Evolutionary conservation across 2,329 filamentous ascomycete species (phyloP).

Genomic region (Colletotrichum ledebouriae): DNA sequence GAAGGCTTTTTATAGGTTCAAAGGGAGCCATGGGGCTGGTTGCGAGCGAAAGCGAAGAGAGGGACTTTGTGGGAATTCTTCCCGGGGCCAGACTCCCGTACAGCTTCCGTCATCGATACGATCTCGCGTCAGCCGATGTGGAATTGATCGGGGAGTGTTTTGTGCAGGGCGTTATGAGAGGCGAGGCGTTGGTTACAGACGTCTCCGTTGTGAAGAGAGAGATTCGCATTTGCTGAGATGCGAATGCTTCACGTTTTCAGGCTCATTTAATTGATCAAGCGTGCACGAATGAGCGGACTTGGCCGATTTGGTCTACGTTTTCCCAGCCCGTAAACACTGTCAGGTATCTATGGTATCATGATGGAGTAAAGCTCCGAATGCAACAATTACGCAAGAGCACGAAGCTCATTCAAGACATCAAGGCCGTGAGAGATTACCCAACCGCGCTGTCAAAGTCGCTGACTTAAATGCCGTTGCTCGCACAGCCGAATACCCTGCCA

Average conservation of each 20-base stretch:
- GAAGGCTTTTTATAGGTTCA: conserved; percentile 4
- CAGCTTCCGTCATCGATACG: conserved; percentile 10
- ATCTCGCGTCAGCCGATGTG: background rate
- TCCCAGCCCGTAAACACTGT: background rate
- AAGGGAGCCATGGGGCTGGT: conserved; percentile 16
- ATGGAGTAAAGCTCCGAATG: background rate
- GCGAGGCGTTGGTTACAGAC: background rate
- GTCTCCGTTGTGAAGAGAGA: background rate
- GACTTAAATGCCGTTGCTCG: conserved; percentile 66
- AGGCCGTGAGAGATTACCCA: background rate
- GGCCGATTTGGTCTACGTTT: background rate
- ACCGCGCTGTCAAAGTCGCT: background rate
- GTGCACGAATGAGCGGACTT: background rate
- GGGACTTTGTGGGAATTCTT: background rate
- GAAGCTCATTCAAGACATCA: background rate
- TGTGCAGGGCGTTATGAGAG: conserved; percentile 13
- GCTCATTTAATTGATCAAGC: background rate
- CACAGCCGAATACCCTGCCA: conserved; percentile 81
- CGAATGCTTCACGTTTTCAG: too few relatives aligned
- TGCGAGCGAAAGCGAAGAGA: conserved; percentile 1
- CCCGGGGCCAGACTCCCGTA: conserved; percentile 15
- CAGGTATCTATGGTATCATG: conserved; percentile 20
- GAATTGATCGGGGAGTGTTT: conserved; percentile 13
- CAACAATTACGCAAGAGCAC: conserved; percentile 2
- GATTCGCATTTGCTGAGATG: conserved; percentile 1